Evolutionary conservation across 2,329 filamentous ascomycete genomes (phyloP).

Genomic region (Aspergillaceae sp.): DNA sequence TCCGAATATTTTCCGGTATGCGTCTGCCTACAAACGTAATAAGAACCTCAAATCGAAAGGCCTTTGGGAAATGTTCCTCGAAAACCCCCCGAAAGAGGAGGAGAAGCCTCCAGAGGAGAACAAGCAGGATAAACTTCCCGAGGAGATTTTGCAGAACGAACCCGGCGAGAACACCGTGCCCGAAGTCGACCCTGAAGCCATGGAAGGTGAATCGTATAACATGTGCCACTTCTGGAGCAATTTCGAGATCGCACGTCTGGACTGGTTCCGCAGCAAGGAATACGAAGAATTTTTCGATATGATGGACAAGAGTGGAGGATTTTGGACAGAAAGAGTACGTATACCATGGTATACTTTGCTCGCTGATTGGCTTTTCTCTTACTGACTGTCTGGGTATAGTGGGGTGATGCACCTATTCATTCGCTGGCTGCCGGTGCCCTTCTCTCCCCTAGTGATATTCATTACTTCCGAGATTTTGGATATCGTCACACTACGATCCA

Average conservation of each 20-base stretch:
- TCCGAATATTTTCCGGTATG: constrained; percentile 96
- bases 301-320: constrained; percentile 96
- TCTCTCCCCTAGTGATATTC: constrained; percentile 71
- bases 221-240: constrained; percentile 99
- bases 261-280: constrained; percentile 94
- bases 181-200: constrained; percentile 79
- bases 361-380: neutral
- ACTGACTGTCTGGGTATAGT: constrained; percentile 45
- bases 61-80: constrained; percentile 97
- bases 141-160: constrained; percentile 72
- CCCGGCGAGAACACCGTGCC: constrained; percentile 61
- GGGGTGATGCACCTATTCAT: constrained; percentile 97
- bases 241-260: constrained; percentile 90
- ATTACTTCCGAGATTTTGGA: constrained; percentile 98
- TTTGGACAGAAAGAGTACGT: constrained; percentile 95
- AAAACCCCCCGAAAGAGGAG: constrained; percentile 51
- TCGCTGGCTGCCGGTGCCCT: constrained; percentile 89
- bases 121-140: constrained; percentile 62
- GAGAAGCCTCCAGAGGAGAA: constrained; percentile 49
- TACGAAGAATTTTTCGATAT: constrained; percentile 98
- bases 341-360: neutral
- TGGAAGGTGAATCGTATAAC: constrained; percentile 98
- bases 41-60: constrained; percentile 87
- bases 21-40: constrained; percentile 90
- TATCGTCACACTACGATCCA: constrained; percentile 98